Evolutionary conservation across 371 early-diverging fungal species (phyloP), one percentile per base, ranked within the genome.

Genomic region (Mucor lusitanicus): DNA sequence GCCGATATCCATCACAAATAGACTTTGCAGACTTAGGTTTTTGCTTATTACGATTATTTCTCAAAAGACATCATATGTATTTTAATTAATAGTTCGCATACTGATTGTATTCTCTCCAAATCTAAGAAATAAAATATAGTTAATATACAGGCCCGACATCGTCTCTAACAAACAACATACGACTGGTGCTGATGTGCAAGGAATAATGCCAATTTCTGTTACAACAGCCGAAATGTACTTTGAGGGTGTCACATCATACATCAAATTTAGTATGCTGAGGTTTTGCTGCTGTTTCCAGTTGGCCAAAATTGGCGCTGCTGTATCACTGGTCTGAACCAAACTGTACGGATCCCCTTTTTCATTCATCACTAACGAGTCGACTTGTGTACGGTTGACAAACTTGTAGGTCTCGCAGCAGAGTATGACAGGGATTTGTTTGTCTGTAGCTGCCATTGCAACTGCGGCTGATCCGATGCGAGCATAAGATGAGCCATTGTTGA

Each of bases 391-490:
- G 53, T 96, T 94, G 64, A 90, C 88, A 71, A 97, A 97, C 81
- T 98, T 98, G 85, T 95, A 96, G 1, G 92, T 93, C 77, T 96
- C 98, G 72, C 96, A 95, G 66, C 91, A 86, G 1, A 94, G 92
- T 77, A 98, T 93, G 6, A 97, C 95, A 1, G 98, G 98, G 12
- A 97, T 87, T 69, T 92, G 88, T 59, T 85, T 86, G 55, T 92
- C 89, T 54, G 89, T 85, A 0, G 97, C 96, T 25, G 92, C 86
- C 90, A 96, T 89, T 8, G 94, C 93, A 11, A 97, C 93, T 65
- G 92, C 81, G 7, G 97, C 91, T 2, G 96, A 95, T 8, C 98
- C 98, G 0, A 89, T 89, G 25, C 97, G 88, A 13, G 95, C 89
- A 70, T 96, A 87, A 59, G 97, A 76, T 0, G 94, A 90, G 9